phyloP scores from a whole-genome alignment of 176 grass and related monocot species.

The Urochloa ruziziensis region DNA sequence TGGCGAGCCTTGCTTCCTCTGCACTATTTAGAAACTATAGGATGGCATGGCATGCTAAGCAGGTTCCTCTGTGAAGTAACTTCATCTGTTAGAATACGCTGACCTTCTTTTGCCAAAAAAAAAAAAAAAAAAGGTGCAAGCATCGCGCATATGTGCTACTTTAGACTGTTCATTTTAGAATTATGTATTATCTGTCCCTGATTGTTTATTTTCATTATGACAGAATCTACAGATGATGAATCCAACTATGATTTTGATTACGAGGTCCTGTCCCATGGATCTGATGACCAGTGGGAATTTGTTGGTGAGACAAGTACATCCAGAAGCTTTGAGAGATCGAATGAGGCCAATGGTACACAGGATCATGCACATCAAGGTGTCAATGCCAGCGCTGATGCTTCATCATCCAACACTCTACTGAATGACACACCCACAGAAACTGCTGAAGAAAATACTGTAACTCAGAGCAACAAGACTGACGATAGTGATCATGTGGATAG shows the following conservation, averaged over 20 bases:
- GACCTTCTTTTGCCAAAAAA: neutral
- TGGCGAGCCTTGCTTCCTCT: neutral
- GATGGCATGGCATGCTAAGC: slow-evolving; percentile 1
- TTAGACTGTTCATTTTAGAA: neutral
- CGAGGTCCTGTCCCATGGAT: slow-evolving; percentile 86
- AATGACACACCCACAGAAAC: slow-evolving; percentile 31
- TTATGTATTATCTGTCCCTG: neutral
- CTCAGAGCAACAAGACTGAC: slow-evolving; percentile 12
- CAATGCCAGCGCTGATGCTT: slow-evolving; percentile 12
- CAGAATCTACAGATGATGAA: slow-evolving; percentile 88
- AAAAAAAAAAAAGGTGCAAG: neutral
- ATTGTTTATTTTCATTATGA: slow-evolving; percentile 38
- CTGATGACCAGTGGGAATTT: slow-evolving; percentile 73
- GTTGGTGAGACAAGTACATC: slow-evolving; percentile 47
- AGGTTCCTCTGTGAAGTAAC: neutral
- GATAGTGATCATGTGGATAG: slow-evolving; percentile 3
- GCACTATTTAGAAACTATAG: slow-evolving; percentile 12
- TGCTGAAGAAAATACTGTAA: slow-evolving; percentile 11
- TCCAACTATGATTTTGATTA: slow-evolving; percentile 79
- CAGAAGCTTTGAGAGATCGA: slow-evolving; percentile 43
- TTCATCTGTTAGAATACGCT: neutral
- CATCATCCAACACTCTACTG: slow-evolving; percentile 25
- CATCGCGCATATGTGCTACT: neutral
- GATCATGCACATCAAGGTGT: slow-evolving; percentile 16
- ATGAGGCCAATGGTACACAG: slow-evolving; percentile 36